Base-by-base conservation (phyloP, 2,329 filamentous ascomycete species). In the Phaeosphaeriaceae sp. region DNA sequence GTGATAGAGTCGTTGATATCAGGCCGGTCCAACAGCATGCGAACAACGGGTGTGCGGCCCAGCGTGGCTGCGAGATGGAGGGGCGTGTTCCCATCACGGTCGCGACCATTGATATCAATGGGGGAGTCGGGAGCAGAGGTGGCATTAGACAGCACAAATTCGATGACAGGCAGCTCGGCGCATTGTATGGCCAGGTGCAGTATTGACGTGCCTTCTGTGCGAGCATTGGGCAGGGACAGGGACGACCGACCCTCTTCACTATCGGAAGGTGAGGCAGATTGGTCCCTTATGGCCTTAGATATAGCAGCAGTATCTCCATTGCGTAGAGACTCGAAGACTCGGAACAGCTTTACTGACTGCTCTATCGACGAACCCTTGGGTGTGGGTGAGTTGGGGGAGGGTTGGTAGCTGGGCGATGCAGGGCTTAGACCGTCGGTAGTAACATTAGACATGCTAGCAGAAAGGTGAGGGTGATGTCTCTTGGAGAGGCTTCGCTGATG, bases 131-230 rank as follows among this genome's bases (percentile, higher is more conserved):
- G 63, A 4, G 67, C 63, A 3, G 70, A 55, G 3, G 70, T 74
- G 15, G 76, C 79, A 43, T 81, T 81, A 1, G 91, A 92, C 35
- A 99, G 77, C n/a, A 97, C 88, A 66, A 93, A 97, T 71, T 99
- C 92, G 45, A 99, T 89, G 21, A 99, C 92, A 16, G 90, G 87
- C 40, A 88, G 83, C 71, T 97, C 94, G 41, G 94, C 93, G 74
- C 93, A 97, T 75, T 99, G 94, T 36, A 97, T 91, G 20, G 94
- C 92, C 33, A 99, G 81, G 72, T 99, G 93, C 30, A 99, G 81
- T 34, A 97, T 88, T 2, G 90, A 94, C 1, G 92, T 97, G 46
- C 95, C 92, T 50, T 92, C 88, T 21, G 92, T 63, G 73, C 63
- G 61, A 12, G 62, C 48, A 42, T 42, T 64, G 54, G 77, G 73